Evolutionary conservation across 106 monocot species (phyloP), one percentile per base, ranked within the genome.

Genomic region (Dioscorea alata): DNA sequence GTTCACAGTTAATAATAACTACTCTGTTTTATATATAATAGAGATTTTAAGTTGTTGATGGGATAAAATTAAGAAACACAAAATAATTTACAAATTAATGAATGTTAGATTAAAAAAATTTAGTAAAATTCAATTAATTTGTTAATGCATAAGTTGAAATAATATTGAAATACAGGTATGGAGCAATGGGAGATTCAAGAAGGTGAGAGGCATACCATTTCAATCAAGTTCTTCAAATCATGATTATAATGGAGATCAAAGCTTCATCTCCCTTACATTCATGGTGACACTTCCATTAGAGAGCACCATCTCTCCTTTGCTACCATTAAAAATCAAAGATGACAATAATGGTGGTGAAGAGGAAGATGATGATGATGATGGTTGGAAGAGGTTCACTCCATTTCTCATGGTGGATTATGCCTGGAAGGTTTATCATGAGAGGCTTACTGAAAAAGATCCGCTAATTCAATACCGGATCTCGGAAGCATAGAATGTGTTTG

Each of bases 121-220:
- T 28, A 1, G 3, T 28, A 28, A 28, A 28, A 28, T 28, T 28
- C 28, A 1, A 1, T 28, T 28, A 28, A 28, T 28, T 28, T 28
- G 28, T 28, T 1, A 17, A 51, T 51, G 51, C 51, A 51, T 51
- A 13, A 51, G 17, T 31, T 57, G 28, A 49, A 52, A 4, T 13
- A 0, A 42, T 51, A n/a, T n/a, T n/a, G 34, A 63, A 4, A 3
- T 66, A 34, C 62, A 87, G 83, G 87, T 81, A 31, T 88, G 83
- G 87, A 88, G 84, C 78, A 84, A 83, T 65, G 83, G 81, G 64
- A 74, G 67, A 18, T 81, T 88, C 54, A 84, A 81, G 73, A 88
- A 82, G 72, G 75, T 76, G 67, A 88, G 73, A 59, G 78, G 79
- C 31, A 56, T 60, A n/a, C 61, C 79, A 42, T 42, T 42, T 50